phyloP scores from a whole-genome alignment of 768 basidiomycete genomes.

The Tulasnella sp. region DNA sequence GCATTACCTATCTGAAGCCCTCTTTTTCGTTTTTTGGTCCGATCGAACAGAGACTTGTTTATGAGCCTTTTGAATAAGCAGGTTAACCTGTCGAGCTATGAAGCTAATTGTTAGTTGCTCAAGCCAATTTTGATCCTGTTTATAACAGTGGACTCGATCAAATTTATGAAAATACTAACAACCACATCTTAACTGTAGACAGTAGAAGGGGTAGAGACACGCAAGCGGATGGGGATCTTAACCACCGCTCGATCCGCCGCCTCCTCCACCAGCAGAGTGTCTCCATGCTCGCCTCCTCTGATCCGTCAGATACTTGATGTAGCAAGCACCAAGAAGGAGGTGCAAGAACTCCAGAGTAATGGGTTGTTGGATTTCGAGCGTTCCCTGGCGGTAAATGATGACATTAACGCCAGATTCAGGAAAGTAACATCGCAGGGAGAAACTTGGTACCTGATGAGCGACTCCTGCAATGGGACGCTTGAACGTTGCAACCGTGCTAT shows the following conservation, averaged over 20 bases:
- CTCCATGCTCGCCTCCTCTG: conserved; percentile 9
- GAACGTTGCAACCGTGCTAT: not conserved
- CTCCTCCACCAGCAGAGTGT: not conserved
- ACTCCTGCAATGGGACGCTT: not conserved
- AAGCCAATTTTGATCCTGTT: not conserved
- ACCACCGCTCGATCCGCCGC: not conserved
- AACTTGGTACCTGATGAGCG: not conserved
- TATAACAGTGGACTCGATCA: not conserved
- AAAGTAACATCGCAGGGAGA: not conserved
- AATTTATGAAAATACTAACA: not conserved
- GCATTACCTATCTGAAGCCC: not conserved
- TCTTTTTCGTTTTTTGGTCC: not conserved
- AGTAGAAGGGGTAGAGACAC: not conserved
- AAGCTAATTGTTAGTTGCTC: no score
- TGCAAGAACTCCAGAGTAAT: conserved; percentile 3
- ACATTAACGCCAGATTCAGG: not conserved
- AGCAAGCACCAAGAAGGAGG: conserved; percentile 21
- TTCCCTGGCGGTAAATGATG: not conserved
- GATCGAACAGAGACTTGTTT: not conserved
- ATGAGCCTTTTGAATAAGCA: not conserved
- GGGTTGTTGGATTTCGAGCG: conserved; percentile 1
- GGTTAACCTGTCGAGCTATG: not conserved
- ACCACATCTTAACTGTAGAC: not conserved
- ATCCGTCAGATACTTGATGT: conserved; percentile 13
- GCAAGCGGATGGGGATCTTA: not conserved